Evolutionary conservation across 2,329 filamentous ascomycete species (phyloP).

Genomic region (Lachnellula occidentalis): DNA sequence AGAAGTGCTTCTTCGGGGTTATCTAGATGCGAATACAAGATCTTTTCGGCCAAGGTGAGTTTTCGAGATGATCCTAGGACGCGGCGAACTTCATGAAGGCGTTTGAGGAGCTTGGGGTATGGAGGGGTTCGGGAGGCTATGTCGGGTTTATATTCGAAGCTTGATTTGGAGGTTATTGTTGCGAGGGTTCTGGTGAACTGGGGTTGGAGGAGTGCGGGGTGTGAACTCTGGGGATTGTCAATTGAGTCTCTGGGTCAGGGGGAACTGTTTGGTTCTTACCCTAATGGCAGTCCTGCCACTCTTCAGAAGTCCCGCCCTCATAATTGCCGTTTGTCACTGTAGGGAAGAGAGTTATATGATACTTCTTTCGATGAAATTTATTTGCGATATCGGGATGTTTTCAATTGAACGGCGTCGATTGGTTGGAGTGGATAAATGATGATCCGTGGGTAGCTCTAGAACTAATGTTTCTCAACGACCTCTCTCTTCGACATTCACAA

Average conservation of each 20-base stretch:
- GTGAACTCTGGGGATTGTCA: slow-evolving; percentile 20
- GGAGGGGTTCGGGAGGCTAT: slow-evolving; percentile 49
- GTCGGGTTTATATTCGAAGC: slow-evolving; percentile 22
- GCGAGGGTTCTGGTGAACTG: slow-evolving; percentile 25
- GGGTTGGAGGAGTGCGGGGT: slow-evolving; percentile 11
- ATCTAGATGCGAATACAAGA: slow-evolving; percentile 97
- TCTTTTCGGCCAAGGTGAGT: slow-evolving; percentile 97
- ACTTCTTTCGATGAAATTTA: too few relatives aligned
- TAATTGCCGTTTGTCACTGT: slow-evolving; percentile 14
- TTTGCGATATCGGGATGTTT: too few relatives aligned
- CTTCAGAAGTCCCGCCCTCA: slow-evolving; percentile 29
- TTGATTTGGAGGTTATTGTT: slow-evolving; percentile 21
- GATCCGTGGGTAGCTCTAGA: too few relatives aligned
- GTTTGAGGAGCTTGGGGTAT: slow-evolving; percentile 75
- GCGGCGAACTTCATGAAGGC: slow-evolving; percentile 67
- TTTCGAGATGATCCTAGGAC: slow-evolving; percentile 58
- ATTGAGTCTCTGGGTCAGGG: slow-evolving; percentile 8
- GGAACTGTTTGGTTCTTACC: slow-evolving; percentile 14
- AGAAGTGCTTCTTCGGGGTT: slow-evolving; percentile 91
- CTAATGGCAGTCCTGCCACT: slow-evolving; percentile 29
- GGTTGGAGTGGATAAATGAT: too few relatives aligned
- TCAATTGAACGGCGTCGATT: too few relatives aligned
- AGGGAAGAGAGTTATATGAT: too few relatives aligned
- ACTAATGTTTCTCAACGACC: too few relatives aligned
- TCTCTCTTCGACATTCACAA: too few relatives aligned